Evolutionary conservation across 495 filamentous ascomycete species (phyloP).

Genomic region (Terfezia boudieri): DNA sequence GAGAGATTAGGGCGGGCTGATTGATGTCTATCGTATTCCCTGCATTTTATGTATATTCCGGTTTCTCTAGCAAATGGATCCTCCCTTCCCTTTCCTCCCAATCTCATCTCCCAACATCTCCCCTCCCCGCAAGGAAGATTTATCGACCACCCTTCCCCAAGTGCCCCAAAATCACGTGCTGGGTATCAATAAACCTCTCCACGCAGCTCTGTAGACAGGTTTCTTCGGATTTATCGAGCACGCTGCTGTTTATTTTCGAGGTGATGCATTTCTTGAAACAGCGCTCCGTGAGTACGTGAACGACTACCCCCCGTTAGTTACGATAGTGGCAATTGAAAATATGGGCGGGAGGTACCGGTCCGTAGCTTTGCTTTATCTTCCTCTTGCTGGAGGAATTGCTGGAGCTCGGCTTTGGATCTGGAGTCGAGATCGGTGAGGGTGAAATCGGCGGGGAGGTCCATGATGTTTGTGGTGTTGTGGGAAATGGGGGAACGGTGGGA

Average conservation of each 20-base stretch:
- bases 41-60: too few species aligned
- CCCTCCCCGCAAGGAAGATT: constrained; percentile 1
- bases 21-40: too few species aligned
- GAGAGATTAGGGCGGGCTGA: too few species aligned
- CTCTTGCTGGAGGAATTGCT: constrained; percentile 59
- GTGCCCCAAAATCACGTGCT: constrained; percentile 56
- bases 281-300: constrained; percentile 63
- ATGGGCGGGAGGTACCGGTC: constrained; percentile 30
- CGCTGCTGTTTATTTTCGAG: constrained; percentile 33
- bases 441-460: constrained; percentile 19
- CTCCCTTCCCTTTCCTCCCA: too few species aligned
- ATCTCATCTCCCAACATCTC: too few species aligned
- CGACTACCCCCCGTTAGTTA: constrained; percentile 26
- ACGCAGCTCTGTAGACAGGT: constrained; percentile 75
- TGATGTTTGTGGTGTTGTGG: too few species aligned
- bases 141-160: constrained; percentile 21
- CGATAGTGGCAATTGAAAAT: background rate
- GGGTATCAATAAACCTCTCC: constrained; percentile 77
- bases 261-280: constrained; percentile 87
- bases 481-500: too few species aligned
- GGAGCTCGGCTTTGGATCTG: constrained; percentile 66
- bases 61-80: too few species aligned
- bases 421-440: constrained; percentile 56
- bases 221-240: constrained; percentile 55
- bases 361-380: constrained; percentile 61